Percentiles rank a stretch among this genome's conserved stretches.
Conservation (phyloP, 2,329 filamentous ascomycete genomes). For the Trichoderma brevicompactum region DNA sequence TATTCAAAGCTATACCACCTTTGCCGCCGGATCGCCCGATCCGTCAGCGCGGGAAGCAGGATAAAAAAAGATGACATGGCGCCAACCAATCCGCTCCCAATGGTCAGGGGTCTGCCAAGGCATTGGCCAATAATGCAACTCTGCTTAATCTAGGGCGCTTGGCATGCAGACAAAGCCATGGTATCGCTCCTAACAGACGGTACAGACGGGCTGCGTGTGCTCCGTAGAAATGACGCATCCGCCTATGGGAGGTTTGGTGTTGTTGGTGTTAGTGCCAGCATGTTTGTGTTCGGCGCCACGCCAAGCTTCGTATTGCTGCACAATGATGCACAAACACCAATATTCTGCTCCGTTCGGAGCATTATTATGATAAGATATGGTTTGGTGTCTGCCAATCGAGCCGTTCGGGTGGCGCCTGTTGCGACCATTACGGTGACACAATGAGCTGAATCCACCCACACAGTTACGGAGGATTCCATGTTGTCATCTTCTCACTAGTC, state of each 20-base stretch:
- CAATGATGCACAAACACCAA: slow-evolving; percentile 1
- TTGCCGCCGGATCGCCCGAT: slow-evolving; percentile 27
- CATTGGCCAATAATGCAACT: slow-evolving; percentile 19
- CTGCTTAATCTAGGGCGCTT: slow-evolving; percentile 22
- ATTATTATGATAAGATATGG: background rate
- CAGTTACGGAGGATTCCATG: background rate
- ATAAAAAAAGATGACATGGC: slow-evolving; percentile 13
- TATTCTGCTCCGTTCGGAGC: background rate
- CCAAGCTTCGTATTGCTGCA: slow-evolving; percentile 26
- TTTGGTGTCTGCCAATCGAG: slow-evolving; percentile 14
- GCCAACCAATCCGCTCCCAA: slow-evolving; percentile 17
- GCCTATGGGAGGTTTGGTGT: background rate
- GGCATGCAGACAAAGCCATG: slow-evolving; percentile 8
- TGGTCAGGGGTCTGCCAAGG: slow-evolving; percentile 12
- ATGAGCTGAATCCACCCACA: background rate
- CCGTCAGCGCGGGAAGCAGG: slow-evolving; percentile 17
- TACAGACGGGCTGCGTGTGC: background rate
- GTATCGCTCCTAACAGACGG: slow-evolving; percentile 12
- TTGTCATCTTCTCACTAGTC: background rate
- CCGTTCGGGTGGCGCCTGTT: background rate
- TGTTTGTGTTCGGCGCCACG: background rate
- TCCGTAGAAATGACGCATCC: background rate
- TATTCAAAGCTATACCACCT: slow-evolving; percentile 13
- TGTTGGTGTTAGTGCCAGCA: slow-evolving; percentile 14
- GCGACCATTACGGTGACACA: slow-evolving; percentile 11